A percentile compares a stretch with the other conserved stretches of the same genome.
Conservation (phyloP, 1,284 basidiomycete species). For the Ganoderma sinense region DNA sequence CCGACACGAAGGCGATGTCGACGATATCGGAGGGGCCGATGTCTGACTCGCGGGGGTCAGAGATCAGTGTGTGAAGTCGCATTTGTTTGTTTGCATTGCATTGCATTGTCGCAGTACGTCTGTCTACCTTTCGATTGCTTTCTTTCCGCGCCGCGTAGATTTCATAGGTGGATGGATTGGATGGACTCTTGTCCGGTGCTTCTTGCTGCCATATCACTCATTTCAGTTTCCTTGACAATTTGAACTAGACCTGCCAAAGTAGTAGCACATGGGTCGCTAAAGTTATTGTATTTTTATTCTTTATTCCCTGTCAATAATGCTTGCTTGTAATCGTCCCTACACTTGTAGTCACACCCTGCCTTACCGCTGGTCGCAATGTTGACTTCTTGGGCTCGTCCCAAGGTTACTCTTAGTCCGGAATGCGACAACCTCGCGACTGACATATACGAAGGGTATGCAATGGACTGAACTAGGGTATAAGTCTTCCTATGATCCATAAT, state of each 20-base stretch:
- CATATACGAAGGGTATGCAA: no score
- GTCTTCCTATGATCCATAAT: no score
- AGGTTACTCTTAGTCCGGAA: no score
- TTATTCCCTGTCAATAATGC: background rate
- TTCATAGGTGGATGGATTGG: background rate
- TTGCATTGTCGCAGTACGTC: background rate
- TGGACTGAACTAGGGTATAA: no score
- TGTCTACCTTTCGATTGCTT: background rate
- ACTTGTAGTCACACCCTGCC: background rate
- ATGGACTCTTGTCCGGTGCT: background rate
- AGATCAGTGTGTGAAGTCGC: background rate
- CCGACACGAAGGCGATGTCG: slow-evolving; percentile 12
- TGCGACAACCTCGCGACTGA: no score
- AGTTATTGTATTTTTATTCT: slow-evolving; percentile 1
- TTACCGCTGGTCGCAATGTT: background rate
- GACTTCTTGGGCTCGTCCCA: background rate
- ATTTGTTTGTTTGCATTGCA: background rate
- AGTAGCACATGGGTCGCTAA: background rate
- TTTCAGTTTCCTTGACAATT: background rate
- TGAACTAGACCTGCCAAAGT: background rate
- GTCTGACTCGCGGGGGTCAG: background rate
- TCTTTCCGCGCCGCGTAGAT: background rate
- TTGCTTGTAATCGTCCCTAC: background rate
- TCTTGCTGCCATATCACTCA: background rate
- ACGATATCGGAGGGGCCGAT: background rate